Base-by-base conservation (phyloP, 306 rosid genomes). In the Carpinus viminea region DNA sequence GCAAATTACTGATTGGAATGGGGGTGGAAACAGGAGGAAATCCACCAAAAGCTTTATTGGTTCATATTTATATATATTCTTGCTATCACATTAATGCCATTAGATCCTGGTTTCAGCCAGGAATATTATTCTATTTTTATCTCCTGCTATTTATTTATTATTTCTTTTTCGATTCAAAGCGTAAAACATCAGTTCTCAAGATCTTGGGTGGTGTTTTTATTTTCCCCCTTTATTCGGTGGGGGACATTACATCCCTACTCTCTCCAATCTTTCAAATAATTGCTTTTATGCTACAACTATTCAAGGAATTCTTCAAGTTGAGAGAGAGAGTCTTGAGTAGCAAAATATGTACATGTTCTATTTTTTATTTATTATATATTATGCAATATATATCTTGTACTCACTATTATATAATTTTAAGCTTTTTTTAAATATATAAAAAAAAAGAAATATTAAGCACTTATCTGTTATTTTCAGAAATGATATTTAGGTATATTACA, bases 81-180 rank as follows among this genome's bases (percentile, higher is more conserved):
- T 76, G 50, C 43, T n/a, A 34, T 68, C 20, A 56, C 20, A 4
- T 41, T 69, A 69, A 56, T 46, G 76, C 65, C 72, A 57, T 52
- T 6, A 56, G 77, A 17, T 38, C 66, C 68, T 50, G 51, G 26
- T 55, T 55, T 73, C 21, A 55, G 8, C 38, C 53, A 18, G n/a
- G 62, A 34, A 74, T 26, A 74, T 74, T 75, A 57, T 59, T 74
- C 41, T 64, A 66, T 21, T 26, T 66, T 18, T 68, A 68, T 59
- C 8, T 68, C 36, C 10, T 51, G 13, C n/a, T 8, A 1, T 7
- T 66, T 73, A 18, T 80, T 80, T 68, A 28, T 56, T 34, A 38
- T 79, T 70, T 51, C 64, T 83, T 81, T 79, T 72, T 78, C 46
- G 11, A 41, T 74, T 28, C 61, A 69, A 20, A 56, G 76, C 76